These are phyloP conservation scores for Corrigiola litoralis DNA, from an alignment of 179 eudicot species.

Conservation along the genomic window DNA sequence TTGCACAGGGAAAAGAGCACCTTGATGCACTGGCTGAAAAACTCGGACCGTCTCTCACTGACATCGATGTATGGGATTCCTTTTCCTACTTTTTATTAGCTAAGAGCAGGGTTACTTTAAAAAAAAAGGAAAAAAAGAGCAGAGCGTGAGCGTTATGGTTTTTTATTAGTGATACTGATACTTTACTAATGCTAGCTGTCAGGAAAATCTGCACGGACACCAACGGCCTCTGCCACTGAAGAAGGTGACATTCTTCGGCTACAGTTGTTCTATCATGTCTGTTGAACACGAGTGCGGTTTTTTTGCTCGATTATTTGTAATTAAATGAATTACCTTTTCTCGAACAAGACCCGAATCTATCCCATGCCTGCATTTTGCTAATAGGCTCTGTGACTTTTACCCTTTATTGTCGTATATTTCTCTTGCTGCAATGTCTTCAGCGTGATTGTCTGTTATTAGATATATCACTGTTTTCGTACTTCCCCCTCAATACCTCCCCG, in stretches of 20 bases:
- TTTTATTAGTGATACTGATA: conserved; percentile 21
- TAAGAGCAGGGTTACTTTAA: too few species aligned
- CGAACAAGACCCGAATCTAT: too few species aligned
- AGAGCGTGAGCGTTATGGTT: not conserved
- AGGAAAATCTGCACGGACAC: conserved; percentile 47
- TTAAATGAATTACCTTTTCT: too few species aligned
- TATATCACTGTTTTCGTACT: too few species aligned
- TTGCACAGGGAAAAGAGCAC: conserved; percentile 94
- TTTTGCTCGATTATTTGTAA: not conserved
- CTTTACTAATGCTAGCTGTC: conserved; percentile 57
- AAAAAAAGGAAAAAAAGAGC: too few species aligned
- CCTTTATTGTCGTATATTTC: too few species aligned
- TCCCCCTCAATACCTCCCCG: too few species aligned
- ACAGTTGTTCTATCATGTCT: not conserved
- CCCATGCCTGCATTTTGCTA: too few species aligned
- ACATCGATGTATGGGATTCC: conserved; percentile 64
- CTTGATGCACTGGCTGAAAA: conserved; percentile 89
- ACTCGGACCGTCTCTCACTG: conserved; percentile 79
- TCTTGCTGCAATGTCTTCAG: too few species aligned
- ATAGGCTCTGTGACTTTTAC: too few species aligned
- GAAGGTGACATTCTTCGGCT: conserved; percentile 61
- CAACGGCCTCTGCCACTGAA: conserved; percentile 59
- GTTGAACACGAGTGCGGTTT: not conserved
- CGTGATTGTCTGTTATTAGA: too few species aligned
- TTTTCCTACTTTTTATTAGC: conserved; percentile 10